Evolutionary conservation across 306 rosid genomes (phyloP).

Genomic region (Urtica urens): DNA sequence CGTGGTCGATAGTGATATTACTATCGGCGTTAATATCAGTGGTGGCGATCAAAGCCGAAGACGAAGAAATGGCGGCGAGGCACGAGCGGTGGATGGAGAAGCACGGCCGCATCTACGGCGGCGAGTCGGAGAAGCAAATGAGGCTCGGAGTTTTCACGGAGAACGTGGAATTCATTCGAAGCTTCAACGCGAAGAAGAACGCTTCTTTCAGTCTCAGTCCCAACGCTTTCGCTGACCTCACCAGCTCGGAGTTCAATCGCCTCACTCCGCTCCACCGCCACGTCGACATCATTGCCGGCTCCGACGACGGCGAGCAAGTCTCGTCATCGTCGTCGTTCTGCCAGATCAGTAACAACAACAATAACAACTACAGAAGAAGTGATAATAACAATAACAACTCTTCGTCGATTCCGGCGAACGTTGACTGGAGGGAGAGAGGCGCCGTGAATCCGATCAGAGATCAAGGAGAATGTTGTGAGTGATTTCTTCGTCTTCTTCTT

Average conservation of each 20-base stretch:
- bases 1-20: too few relatives aligned
- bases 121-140: slow-evolving; percentile 19
- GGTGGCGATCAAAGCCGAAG: too few relatives aligned
- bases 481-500: background rate
- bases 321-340: background rate
- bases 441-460: slow-evolving; percentile 32
- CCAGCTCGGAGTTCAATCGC: slow-evolving; percentile 15
- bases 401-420: slow-evolving; percentile 9
- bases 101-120: slow-evolving; percentile 12
- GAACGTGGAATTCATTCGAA: slow-evolving; percentile 19
- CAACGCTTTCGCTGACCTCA: slow-evolving; percentile 22
- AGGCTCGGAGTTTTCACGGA: slow-evolving; percentile 20
- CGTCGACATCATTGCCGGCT: background rate
- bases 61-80: background rate
- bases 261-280: background rate
- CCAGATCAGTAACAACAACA: too few relatives aligned
- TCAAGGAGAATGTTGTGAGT: slow-evolving; percentile 14
- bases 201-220: slow-evolving; percentile 11
- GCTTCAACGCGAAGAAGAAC: slow-evolving; percentile 12
- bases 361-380: background rate
- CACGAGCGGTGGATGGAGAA: slow-evolving; percentile 25
- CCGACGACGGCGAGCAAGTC: background rate
- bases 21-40: too few relatives aligned
- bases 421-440: slow-evolving; percentile 32
- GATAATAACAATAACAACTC: background rate